A percentile compares a stretch with the other conserved stretches of the same genome.
Conservation (phyloP, 2,329 filamentous ascomycete species). For the Paraphaeosphaeria sporulosa region DNA sequence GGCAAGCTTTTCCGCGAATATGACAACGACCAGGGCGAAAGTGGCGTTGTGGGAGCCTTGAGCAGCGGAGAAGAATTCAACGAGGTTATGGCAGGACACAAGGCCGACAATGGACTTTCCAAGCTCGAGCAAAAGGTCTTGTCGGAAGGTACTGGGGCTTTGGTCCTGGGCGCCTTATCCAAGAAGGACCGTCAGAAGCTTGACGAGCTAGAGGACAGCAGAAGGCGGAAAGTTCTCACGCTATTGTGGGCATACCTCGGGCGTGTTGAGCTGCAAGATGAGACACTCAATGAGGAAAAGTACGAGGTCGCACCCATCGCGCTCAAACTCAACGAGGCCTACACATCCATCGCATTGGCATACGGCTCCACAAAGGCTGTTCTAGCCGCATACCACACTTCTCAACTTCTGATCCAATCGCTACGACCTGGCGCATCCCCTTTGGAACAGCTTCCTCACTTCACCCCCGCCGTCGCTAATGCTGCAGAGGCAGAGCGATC, state of each 20-base stretch:
- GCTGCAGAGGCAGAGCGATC: constrained; percentile 75
- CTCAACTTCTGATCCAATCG: constrained; percentile 90
- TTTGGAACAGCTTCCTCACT: constrained; percentile 88
- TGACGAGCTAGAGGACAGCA: constrained; percentile 79
- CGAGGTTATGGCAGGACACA: constrained; percentile 75
- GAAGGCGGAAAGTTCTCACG: constrained; percentile 84
- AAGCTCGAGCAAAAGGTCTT: constrained; percentile 85
- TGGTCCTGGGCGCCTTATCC: constrained; percentile 67
- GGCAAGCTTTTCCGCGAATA: constrained; percentile 96
- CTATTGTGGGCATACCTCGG: constrained; percentile 96
- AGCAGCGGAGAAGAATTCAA: constrained; percentile 89
- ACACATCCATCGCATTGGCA: constrained; percentile 84
- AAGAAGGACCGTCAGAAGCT: constrained; percentile 79
- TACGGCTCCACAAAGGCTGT: constrained; percentile 86
- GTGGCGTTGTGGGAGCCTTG: constrained; percentile 79
- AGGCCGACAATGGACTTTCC: constrained; percentile 79
- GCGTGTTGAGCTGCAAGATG: constrained; percentile 83
- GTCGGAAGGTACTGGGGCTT: constrained; percentile 63
- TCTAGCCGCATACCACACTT: constrained; percentile 79
- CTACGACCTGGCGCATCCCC: constrained; percentile 83
- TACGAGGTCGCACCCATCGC: constrained; percentile 89
- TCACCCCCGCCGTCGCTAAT: constrained; percentile 70
- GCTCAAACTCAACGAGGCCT: constrained; percentile 83
- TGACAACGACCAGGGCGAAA: constrained; percentile 81
- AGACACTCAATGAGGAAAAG: constrained; percentile 81